phyloP scores from a whole-genome alignment of 2,329 filamentous ascomycete species.

The Pseudocercospora pini-densiflorae region DNA sequence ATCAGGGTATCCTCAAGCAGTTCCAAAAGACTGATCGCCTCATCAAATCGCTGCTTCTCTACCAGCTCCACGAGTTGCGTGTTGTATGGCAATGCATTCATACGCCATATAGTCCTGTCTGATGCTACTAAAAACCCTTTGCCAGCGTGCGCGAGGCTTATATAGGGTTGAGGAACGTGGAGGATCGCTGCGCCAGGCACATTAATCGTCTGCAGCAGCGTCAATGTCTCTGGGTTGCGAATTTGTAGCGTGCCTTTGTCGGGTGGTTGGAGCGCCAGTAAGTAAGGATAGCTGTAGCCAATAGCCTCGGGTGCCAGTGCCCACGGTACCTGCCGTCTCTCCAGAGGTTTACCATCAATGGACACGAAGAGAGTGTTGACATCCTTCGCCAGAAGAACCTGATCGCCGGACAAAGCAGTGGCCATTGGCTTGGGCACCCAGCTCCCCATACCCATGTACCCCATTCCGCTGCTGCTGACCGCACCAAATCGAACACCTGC shows the following conservation, averaged over 20 bases:
- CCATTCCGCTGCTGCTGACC: slow-evolving; percentile 85
- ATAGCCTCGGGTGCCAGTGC: slow-evolving; percentile 83
- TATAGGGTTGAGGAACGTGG: slow-evolving; percentile 89
- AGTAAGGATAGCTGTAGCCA: slow-evolving; percentile 96
- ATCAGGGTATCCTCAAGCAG: slow-evolving; percentile 94
- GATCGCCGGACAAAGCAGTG: slow-evolving; percentile 77
- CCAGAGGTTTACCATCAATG: slow-evolving; percentile 76
- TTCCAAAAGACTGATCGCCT: slow-evolving; percentile 84
- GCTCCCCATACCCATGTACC: slow-evolving; percentile 92
- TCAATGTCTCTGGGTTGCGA: slow-evolving; percentile 88
- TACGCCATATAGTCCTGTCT: slow-evolving; percentile 91
- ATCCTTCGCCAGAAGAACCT: slow-evolving; percentile 95
- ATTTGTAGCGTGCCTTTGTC: slow-evolving; percentile 87
- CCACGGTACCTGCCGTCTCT: slow-evolving; percentile 93
- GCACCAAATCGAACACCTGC: slow-evolving; percentile 74
- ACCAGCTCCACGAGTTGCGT: slow-evolving; percentile 84
- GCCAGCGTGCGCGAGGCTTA: slow-evolving; percentile 91
- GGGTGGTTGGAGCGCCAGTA: slow-evolving; percentile 82
- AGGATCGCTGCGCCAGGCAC: slow-evolving; percentile 82
- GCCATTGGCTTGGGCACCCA: slow-evolving; percentile 91
- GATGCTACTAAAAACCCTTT: slow-evolving; percentile 95
- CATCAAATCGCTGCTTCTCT: slow-evolving; percentile 75
- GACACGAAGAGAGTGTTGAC: slow-evolving; percentile 95
- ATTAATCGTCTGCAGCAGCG: slow-evolving; percentile 81
- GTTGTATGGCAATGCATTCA: slow-evolving; percentile 91